Base-by-base conservation (phyloP, 495 filamentous ascomycete species). In the Astrothelium macrocarpum region DNA sequence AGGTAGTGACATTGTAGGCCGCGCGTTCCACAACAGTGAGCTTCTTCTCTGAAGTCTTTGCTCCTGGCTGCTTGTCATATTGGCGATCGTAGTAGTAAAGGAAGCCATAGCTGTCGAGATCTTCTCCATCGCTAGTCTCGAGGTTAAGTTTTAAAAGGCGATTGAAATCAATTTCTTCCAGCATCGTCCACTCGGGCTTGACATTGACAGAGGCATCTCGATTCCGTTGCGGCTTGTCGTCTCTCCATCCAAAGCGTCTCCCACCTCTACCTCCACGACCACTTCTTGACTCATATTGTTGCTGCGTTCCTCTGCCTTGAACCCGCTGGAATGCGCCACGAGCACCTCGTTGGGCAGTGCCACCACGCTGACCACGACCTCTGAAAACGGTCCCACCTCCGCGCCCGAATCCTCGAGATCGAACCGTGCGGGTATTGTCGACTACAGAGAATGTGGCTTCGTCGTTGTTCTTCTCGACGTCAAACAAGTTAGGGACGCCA, bases 101-200 rank as follows among this genome's bases (percentile, higher is more conserved):
- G 86, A 97, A 97, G 70, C 94, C 94, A 75, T 97, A 97, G 71
- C 82, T 84, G 58, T 96, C 94, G 62, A 98, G 74, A 71, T 98
- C 94, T 77, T 98, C 95, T 67, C 93, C 94, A 59, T 95, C 90
- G 66, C 91, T 89, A 1, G 90, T 85, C 70, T 97, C 95, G 28
- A 98, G 83, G 78, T 95, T 97, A 66, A 98, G 81, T 83, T 98
- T 98, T 62, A 84, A 82, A 58, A 98, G 83, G 65, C 94, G 89
- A 78, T 86, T 92, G 79, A 95, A 98, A 73, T 98, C 94, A 74
- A 98, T 96, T 81, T 98, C 95, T 78, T 98, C 95, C 49, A 97
- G 79, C 79, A 98, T 85, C 70, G 85, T 83, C 94, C 94, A 98
- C 70, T 96, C 91, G 20, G 92, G 82, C 75, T 92, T 92, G 74